A percentile compares a stretch with the other conserved stretches of the same genome.
phyloP scores from a whole-genome alignment of 2,329 filamentous ascomycete genomes.

The Ascochyta clinopodiicola region DNA sequence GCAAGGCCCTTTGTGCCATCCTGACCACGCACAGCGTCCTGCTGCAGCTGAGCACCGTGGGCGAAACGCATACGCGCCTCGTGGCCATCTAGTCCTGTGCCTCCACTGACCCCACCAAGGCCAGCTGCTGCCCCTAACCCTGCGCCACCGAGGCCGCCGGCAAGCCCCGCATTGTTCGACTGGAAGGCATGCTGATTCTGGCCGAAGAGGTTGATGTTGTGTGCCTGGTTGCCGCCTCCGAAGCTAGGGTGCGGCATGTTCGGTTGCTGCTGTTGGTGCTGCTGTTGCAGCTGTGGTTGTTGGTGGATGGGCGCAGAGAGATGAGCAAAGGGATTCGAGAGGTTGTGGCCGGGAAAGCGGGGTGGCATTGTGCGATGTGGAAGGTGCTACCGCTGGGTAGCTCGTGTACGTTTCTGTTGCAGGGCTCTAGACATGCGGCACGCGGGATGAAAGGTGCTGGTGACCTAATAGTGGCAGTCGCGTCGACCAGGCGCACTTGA shows the following conservation, averaged over 20 bases:
- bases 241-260: constrained; percentile 74
- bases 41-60: constrained; percentile 68
- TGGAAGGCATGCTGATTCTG: constrained; percentile 49
- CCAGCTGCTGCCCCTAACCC: constrained; percentile 62
- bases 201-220: constrained; percentile 66
- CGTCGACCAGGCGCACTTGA: background rate
- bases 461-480: background rate
- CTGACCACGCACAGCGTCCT: constrained; percentile 59
- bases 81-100: constrained; percentile 81
- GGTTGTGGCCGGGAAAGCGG: constrained; percentile 64
- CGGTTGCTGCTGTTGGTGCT: constrained; percentile 34
- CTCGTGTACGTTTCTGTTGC: constrained; percentile 16
- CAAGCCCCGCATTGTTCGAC: constrained; percentile 59
- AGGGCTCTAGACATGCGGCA: constrained; percentile 9
- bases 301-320: constrained; percentile 57
- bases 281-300: constrained; percentile 55
- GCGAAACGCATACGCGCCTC: constrained; percentile 88
- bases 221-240: constrained; percentile 59
- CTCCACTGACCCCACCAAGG: constrained; percentile 56
- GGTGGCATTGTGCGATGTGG: constrained; percentile 59
- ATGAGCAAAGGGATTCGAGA: constrained; percentile 66
- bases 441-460: background rate
- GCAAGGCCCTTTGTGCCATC: constrained; percentile 66
- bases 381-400: constrained; percentile 29
- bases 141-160: constrained; percentile 64